Conservation (phyloP, 1,284 basidiomycete species). For the Ganoderma lingzhi region DNA sequence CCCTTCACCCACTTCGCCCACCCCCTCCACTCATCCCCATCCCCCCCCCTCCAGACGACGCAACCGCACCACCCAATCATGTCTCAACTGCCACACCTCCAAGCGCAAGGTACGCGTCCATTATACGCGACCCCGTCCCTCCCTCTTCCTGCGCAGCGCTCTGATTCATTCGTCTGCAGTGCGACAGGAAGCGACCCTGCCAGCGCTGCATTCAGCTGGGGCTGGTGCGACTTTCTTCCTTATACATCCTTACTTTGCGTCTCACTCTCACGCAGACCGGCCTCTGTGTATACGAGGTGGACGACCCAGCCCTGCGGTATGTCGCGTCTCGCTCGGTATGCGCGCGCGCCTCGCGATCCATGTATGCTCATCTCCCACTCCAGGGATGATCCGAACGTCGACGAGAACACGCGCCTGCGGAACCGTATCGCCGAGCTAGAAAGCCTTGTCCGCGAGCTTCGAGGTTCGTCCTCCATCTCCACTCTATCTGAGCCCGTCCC, state of each 20-base stretch:
- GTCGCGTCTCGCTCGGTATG: slow-evolving; percentile 36
- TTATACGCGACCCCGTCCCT: slow-evolving; percentile 8
- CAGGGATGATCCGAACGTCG: slow-evolving; percentile 85
- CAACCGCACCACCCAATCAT: slow-evolving; percentile 89
- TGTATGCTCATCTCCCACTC: slow-evolving; percentile 14
- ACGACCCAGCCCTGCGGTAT: slow-evolving; percentile 84
- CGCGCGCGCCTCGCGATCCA: slow-evolving; percentile 22
- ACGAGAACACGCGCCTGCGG: slow-evolving; percentile 83
- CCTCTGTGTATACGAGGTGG: slow-evolving; percentile 91
- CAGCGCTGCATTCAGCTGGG: slow-evolving; percentile 86
- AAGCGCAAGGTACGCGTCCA: slow-evolving; percentile 79
- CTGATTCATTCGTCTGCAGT: slow-evolving; percentile 49
- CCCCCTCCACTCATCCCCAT: slow-evolving; percentile 10
- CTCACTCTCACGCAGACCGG: slow-evolving; percentile 65
- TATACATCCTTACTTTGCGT: slow-evolving; percentile 29
- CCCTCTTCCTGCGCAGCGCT: background rate
- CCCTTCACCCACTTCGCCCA: slow-evolving; percentile 12
- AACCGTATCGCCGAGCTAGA: slow-evolving; percentile 91
- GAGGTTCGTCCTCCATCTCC: slow-evolving; percentile 54
- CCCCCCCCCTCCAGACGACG: slow-evolving; percentile 57
- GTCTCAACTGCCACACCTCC: slow-evolving; percentile 92
- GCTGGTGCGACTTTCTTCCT: slow-evolving; percentile 55
- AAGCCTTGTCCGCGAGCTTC: slow-evolving; percentile 83
- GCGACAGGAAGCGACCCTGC: slow-evolving; percentile 86
- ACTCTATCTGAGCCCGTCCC: slow-evolving; percentile 11